Percentiles rank a stretch among this genome's conserved stretches.
phyloP scores from a whole-genome alignment of 805 yeast species.

The Cyberlindnera subsufficiens region DNA sequence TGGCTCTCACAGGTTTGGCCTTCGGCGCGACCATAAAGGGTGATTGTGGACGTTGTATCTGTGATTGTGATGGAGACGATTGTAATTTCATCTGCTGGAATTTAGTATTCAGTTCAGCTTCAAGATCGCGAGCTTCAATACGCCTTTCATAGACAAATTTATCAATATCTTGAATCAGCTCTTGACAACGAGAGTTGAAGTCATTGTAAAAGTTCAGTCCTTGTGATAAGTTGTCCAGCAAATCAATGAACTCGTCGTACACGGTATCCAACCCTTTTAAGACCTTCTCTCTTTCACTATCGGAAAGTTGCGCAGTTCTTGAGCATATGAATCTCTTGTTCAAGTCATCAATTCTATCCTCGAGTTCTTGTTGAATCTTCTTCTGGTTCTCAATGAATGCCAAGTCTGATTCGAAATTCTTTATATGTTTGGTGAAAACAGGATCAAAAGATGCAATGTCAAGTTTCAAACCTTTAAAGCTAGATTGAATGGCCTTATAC shows the following conservation, averaged over 20 bases:
- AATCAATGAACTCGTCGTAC: slow-evolving; percentile 33
- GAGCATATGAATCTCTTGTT: slow-evolving; percentile 25
- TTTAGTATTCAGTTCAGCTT: slow-evolving; percentile 23
- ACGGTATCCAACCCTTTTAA: slow-evolving; percentile 40
- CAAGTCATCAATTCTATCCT: slow-evolving; percentile 30
- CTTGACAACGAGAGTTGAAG: slow-evolving; percentile 41
- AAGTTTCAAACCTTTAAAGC: slow-evolving; percentile 14
- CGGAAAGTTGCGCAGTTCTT: slow-evolving; percentile 10
- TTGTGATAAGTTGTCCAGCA: slow-evolving; percentile 54
- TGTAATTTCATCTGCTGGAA: slow-evolving; percentile 26
- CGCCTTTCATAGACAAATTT: slow-evolving; percentile 46
- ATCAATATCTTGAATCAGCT: slow-evolving; percentile 43
- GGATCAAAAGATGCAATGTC: slow-evolving; percentile 32
- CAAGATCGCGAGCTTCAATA: slow-evolving; percentile 47
- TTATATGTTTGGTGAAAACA: slow-evolving; percentile 36
- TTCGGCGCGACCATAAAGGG: slow-evolving; percentile 20
- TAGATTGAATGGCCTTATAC: slow-evolving; percentile 29
- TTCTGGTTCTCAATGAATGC: slow-evolving; percentile 38
- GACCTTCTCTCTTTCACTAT: slow-evolving; percentile 35
- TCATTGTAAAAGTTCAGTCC: slow-evolving; percentile 70
- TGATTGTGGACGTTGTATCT: slow-evolving; percentile 2
- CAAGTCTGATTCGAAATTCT: slow-evolving; percentile 45
- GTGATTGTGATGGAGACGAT: slow-evolving; percentile 1
- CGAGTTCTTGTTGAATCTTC: slow-evolving; percentile 31
- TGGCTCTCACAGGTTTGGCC: slow-evolving; percentile 11